Base-by-base conservation (phyloP, 768 basidiomycete species). In the Pisolithus albus region DNA sequence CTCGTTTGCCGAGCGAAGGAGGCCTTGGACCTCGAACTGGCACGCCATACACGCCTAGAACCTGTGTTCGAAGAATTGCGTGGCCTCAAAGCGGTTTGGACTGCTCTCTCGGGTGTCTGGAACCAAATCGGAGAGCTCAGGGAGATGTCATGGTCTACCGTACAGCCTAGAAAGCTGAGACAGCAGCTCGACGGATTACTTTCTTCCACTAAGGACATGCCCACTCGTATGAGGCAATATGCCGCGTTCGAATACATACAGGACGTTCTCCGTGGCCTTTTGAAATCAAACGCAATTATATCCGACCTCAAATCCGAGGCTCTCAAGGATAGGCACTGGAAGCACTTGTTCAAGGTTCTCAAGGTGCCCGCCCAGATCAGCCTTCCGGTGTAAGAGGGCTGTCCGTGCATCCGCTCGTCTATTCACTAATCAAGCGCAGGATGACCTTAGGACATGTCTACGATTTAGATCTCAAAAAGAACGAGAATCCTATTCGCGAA, bases 41-140 rank as follows among this genome's bases (percentile, higher is more conserved):
- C 81, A 60, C 84, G 88, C 46, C 89, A 91, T 67, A 91, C 90
- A 49, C 88, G 94, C 47, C 76, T 99, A 37, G 88, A 92, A 49
- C 95, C 96, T 18, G 84, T 98, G 5, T 86, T 92, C 52, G 96
- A 98, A 65, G 96, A 99, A 67, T 68, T 99, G 45, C 84, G 88
- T 51, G 96, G 98, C 66, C 79, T 99, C 56, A 98, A 98, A 71
- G 92, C 92, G 2, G 96, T 99, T 26, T 99, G 96, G 96, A 97
- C 92, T 0, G 96, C 96, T 13, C 79, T 99, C 37, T 96, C 93
- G 0, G 96, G 96, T 1, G 88, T 98, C 46, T 98, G 95, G 94
- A 86, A 78, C 58, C 92, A 95, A 66, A 86, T 99, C 48, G 76
- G 79, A 46, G 95, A 97, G 63, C 68, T 99, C 50, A 75, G 89